phyloP scores from a whole-genome alignment of 192 early-diverging fungal genomes.

The Coemansia reversa region DNA sequence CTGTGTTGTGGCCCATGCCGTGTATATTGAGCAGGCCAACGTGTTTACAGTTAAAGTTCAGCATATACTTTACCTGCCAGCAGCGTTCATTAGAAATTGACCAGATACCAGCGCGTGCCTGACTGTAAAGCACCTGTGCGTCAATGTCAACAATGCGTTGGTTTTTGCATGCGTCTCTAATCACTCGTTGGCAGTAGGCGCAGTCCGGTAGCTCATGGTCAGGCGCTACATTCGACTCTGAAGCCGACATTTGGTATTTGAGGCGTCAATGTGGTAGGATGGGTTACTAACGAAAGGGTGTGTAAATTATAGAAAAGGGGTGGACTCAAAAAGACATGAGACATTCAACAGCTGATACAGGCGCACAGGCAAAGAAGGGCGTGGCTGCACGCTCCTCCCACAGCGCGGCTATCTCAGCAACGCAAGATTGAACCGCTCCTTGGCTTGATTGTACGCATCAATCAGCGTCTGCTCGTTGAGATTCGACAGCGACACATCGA shows the following conservation, averaged over 20 bases:
- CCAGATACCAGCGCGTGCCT: constrained; percentile 15
- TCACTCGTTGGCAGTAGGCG: constrained; percentile 29
- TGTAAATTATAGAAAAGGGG: not conserved
- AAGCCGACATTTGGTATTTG: constrained; percentile 5
- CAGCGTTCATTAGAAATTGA: constrained; percentile 16
- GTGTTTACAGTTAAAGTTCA: not conserved
- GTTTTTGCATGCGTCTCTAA: constrained; percentile 4
- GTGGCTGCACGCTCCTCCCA: too few species aligned
- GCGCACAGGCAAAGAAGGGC: too few species aligned
- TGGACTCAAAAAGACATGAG: not conserved
- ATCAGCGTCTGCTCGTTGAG: constrained; percentile 72
- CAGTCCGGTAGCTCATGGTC: constrained; percentile 23
- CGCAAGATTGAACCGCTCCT: constrained; percentile 67
- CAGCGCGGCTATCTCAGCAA: constrained; percentile 55
- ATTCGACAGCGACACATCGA: constrained; percentile 65
- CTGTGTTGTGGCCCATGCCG: not conserved
- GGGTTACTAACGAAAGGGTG: not conserved
- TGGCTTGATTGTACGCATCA: constrained; percentile 76
- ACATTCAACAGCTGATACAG: not conserved
- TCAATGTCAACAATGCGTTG: constrained; percentile 8
- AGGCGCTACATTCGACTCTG: constrained; percentile 2
- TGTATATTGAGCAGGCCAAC: not conserved
- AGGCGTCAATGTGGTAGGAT: not conserved
- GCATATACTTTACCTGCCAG: constrained; percentile 30
- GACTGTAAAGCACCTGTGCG: constrained; percentile 13